Evolutionary conservation across 345 rosid genomes (phyloP).

Genomic region (Populus tremula): DNA sequence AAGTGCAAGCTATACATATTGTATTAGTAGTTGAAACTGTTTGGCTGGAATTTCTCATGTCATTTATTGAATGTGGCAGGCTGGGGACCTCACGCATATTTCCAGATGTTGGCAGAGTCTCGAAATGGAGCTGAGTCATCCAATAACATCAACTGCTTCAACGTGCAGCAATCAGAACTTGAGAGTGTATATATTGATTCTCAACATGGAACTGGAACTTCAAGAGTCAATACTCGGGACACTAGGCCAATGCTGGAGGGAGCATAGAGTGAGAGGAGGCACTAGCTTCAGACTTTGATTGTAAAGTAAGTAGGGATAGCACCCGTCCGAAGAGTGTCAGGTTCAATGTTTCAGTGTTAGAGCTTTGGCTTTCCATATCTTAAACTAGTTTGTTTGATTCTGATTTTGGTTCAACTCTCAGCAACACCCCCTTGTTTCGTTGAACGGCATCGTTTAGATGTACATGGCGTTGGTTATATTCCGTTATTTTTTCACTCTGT

Average conservation of each 20-base stretch:
- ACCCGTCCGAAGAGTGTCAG: background rate
- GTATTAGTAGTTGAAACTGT: background rate
- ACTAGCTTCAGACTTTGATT: conserved; percentile 3
- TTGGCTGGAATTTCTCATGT: background rate
- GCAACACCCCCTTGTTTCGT: background rate
- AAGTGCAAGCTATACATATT: background rate
- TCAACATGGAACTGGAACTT: conserved; percentile 30
- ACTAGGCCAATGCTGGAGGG: conserved; percentile 42
- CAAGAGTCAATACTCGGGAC: conserved; percentile 36
- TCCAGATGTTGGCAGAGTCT: conserved; percentile 77
- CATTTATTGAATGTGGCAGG: conserved; percentile 38
- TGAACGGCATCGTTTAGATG: background rate
- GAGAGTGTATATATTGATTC: conserved; percentile 50
- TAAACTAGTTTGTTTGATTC: background rate
- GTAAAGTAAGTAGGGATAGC: conserved; percentile 4
- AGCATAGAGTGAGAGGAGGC: conserved; percentile 1
- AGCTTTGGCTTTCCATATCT: background rate
- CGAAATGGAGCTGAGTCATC: conserved; percentile 35
- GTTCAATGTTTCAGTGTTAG: background rate
- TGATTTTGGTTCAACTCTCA: background rate
- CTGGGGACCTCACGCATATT: conserved; percentile 97
- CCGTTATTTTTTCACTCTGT: too few relatives aligned
- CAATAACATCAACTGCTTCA: conserved; percentile 27
- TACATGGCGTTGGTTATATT: background rate
- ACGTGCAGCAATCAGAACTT: conserved; percentile 43